Base-by-base conservation (phyloP, 306 rosid species). In the Canavalia ensiformis region DNA sequence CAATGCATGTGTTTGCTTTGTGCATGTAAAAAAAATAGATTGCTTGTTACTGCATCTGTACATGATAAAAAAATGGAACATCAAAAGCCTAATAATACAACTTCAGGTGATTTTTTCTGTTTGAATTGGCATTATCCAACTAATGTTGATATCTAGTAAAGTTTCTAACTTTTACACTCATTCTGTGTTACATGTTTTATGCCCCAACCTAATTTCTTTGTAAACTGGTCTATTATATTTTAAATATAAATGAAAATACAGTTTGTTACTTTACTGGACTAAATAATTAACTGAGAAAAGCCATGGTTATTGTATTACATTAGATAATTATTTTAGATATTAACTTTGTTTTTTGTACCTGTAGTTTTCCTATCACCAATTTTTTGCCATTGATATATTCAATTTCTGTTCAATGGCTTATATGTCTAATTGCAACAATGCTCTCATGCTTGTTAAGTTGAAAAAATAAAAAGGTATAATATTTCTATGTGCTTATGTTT, bases 401-500 rank as follows among this genome's bases (percentile, higher is more conserved):
- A 37, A 37, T 37, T 37, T 37, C 41, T 37, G 41, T 37, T 37
- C 41, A 2, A 37, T 37, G 3, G 3, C 41, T 37, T 37, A 2
- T 45, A 45, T 45, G 49, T 45, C 5, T 8, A 45, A 5, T 45
- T 45, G 0, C 49, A 45, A 2, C 9, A 45, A 18, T 45, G 49
- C 5, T 45, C 9, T 45, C 54, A 60, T 68, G 37, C 54, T 35
- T 49, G 46, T 55, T 68, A 39, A n/a, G 72, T 45, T 42, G 45
- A 30, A 68, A 42, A 11, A n/a, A 8, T 45, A 4, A 44, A 30
- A 33, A 67, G 39, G 44, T 56, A 42, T 65, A 18, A 46, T 64
- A 69, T 56, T 67, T 34, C 55, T 58, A 6, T 44, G 33, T 58
- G 67, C 78, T 67, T 60, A 60, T 60, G 76, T 52, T 51, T 83